Conservation (phyloP, 1,284 basidiomycete species). For the Cryptococcus floricola region DNA sequence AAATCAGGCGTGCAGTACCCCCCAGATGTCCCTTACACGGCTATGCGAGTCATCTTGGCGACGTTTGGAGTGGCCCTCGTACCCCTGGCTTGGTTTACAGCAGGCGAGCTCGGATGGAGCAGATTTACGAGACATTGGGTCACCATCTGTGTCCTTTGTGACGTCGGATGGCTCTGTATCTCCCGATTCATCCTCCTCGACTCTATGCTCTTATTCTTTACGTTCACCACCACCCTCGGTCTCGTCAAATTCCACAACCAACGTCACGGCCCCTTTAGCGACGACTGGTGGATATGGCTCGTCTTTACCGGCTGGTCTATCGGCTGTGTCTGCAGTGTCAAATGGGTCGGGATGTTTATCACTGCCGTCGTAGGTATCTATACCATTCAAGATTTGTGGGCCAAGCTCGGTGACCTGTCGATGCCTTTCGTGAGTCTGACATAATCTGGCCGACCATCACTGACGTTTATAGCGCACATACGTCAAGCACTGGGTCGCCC, state of each 20-base stretch:
- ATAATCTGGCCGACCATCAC: not conserved
- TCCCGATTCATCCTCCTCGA: slow-evolving; percentile 96
- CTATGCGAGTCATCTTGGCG: slow-evolving; percentile 93
- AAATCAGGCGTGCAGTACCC: slow-evolving; percentile 88
- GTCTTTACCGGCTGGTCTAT: slow-evolving; percentile 85
- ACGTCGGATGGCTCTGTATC: slow-evolving; percentile 93
- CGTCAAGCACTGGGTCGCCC: slow-evolving; percentile 84
- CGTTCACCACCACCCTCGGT: slow-evolving; percentile 92
- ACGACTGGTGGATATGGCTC: slow-evolving; percentile 97
- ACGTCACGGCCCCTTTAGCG: slow-evolving; percentile 73
- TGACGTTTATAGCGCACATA: slow-evolving; percentile 60
- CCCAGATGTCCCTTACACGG: slow-evolving; percentile 78
- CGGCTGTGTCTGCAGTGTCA: slow-evolving; percentile 93
- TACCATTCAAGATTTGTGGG: slow-evolving; percentile 97
- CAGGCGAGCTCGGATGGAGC: slow-evolving; percentile 91
- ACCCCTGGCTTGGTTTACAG: slow-evolving; percentile 92
- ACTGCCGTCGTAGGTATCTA: slow-evolving; percentile 92
- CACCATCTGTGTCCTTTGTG: slow-evolving; percentile 86
- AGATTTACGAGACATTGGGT: slow-evolving; percentile 84
- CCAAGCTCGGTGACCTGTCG: slow-evolving; percentile 92
- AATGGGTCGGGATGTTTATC: slow-evolving; percentile 94
- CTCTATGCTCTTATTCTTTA: slow-evolving; percentile 97
- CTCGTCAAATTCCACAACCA: slow-evolving; percentile 96
- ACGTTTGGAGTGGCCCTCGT: slow-evolving; percentile 93
- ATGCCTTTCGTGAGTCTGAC: slow-evolving; percentile 71